phyloP scores from a whole-genome alignment of 2,329 filamentous ascomycete genomes.

The Fusarium sp. region DNA sequence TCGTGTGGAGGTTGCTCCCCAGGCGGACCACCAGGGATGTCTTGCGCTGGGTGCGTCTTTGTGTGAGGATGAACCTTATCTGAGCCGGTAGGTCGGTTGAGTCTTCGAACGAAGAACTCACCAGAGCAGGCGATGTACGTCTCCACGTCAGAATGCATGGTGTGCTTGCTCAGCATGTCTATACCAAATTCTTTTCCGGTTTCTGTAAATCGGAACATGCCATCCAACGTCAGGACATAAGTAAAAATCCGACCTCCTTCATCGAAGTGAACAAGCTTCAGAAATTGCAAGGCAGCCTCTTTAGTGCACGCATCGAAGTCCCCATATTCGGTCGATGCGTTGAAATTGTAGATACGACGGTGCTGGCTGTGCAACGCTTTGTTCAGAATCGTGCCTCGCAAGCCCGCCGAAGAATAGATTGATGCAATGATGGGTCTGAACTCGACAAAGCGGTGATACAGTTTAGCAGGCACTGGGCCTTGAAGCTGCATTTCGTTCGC shows the following conservation, averaged over 20 bases:
- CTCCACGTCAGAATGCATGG: slow-evolving; percentile 94
- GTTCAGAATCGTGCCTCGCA: slow-evolving; percentile 84
- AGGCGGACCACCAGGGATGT: slow-evolving; percentile 62
- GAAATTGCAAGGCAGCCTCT: slow-evolving; percentile 81
- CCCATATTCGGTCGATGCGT: slow-evolving; percentile 79
- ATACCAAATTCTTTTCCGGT: slow-evolving; percentile 96
- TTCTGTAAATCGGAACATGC: slow-evolving; percentile 89
- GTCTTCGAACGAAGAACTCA: slow-evolving; percentile 88
- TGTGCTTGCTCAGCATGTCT: slow-evolving; percentile 93
- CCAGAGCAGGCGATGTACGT: slow-evolving; percentile 93
- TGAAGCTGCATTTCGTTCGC: slow-evolving; percentile 89
- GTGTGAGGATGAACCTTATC: slow-evolving; percentile 59
- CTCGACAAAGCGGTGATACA: slow-evolving; percentile 94
- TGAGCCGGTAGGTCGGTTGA: slow-evolving; percentile 62
- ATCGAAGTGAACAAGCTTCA: slow-evolving; percentile 88
- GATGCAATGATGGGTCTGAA: slow-evolving; percentile 90
- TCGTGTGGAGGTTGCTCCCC: slow-evolving; percentile 57
- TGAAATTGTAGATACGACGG: slow-evolving; percentile 88
- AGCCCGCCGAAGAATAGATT: slow-evolving; percentile 84
- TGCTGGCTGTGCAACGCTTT: slow-evolving; percentile 92
- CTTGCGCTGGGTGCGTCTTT: slow-evolving; percentile 63
- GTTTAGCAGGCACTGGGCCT: slow-evolving; percentile 81
- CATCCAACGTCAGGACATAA: slow-evolving; percentile 90
- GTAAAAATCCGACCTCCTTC: slow-evolving; percentile 90
- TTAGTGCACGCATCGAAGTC: slow-evolving; percentile 73